Evolutionary conservation across 805 yeast species (phyloP).

Genomic region (Kodamaea lidongshanica): DNA sequence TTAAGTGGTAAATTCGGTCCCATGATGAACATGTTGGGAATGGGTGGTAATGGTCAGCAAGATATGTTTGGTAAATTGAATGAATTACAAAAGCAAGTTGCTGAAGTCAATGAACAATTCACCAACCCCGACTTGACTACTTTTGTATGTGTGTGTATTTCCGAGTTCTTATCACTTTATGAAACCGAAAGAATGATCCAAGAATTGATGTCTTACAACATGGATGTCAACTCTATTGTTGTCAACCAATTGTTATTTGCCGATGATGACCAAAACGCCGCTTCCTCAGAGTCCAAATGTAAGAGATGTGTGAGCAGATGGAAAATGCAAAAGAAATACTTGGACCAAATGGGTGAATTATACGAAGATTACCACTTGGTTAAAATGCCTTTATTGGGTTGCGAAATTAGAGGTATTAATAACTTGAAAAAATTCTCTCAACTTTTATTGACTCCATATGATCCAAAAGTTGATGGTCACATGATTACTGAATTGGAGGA

Average conservation of each 20-base stretch:
- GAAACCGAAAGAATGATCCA: conserved; percentile 98
- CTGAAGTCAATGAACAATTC: conserved; percentile 89
- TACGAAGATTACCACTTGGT: conserved; percentile 97
- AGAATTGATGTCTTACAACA: conserved; percentile 87
- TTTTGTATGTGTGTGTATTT: conserved; percentile 92
- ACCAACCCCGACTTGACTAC: conserved; percentile 95
- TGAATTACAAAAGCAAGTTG: conserved; percentile 73
- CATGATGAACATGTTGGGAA: conserved; percentile 71
- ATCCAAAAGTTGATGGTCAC: conserved; percentile 54
- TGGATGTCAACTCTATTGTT: conserved; percentile 95
- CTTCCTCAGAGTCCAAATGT: conserved; percentile 51
- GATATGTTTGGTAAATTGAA: conserved; percentile 76
- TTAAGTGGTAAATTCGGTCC: conserved; percentile 87
- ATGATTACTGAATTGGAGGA: conserved; percentile 52
- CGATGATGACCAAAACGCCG: conserved; percentile 41
- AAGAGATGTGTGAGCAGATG: conserved; percentile 88
- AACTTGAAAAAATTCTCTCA: conserved; percentile 79
- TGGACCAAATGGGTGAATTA: conserved; percentile 91
- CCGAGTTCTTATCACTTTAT: conserved; percentile 91
- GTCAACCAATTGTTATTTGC: conserved; percentile 92
- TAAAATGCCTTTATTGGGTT: conserved; percentile 90
- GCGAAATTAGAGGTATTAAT: conserved; percentile 89
- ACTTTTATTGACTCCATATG: conserved; percentile 71
- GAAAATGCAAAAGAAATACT: conserved; percentile 92
- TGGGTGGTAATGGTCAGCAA: conserved; percentile 67